These are phyloP conservation scores for Microbotryum lychnidis-dioicae DNA, from an alignment of 1,284 basidiomycete genomes.

Conservation along the genomic window DNA sequence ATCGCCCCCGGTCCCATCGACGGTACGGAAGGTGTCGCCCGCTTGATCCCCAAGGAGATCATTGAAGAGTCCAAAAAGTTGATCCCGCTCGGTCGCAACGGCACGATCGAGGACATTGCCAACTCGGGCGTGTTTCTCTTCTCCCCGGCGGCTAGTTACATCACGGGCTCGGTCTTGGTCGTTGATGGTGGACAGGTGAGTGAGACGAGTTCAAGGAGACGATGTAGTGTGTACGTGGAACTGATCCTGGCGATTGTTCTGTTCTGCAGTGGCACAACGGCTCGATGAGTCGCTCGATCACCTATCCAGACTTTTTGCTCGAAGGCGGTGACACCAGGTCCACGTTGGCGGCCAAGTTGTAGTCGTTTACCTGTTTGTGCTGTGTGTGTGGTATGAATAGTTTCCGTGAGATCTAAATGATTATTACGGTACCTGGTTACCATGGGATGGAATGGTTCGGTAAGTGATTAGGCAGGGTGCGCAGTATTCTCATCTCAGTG, in stretches of 20 bases:
- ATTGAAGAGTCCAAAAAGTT: conserved; percentile 6
- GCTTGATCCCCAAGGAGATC: conserved; percentile 50
- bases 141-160: conserved; percentile 67
- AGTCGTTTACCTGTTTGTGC: not conserved
- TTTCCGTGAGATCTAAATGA: not conserved
- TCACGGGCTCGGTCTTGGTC: conserved; percentile 30
- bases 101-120: conserved; percentile 62
- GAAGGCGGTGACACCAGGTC: not conserved
- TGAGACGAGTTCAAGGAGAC: no score
- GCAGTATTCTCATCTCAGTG: no score
- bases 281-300: not conserved
- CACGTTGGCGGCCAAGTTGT: not conserved
- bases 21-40: conserved; percentile 72
- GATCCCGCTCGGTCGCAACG: conserved; percentile 58
- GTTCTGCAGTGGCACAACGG: no score
- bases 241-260: no score
- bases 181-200: conserved; percentile 31
- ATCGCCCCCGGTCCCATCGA: conserved; percentile 53
- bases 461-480: no score
- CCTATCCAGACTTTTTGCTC: not conserved
- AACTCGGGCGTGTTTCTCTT: conserved; percentile 79
- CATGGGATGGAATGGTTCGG: no score
- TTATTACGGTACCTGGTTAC: no score
- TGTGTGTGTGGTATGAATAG: not conserved
- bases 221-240: no score